Evolutionary conservation across 1,139 yeast species (phyloP).

Genomic region (Meyerozyma athensensis): DNA sequence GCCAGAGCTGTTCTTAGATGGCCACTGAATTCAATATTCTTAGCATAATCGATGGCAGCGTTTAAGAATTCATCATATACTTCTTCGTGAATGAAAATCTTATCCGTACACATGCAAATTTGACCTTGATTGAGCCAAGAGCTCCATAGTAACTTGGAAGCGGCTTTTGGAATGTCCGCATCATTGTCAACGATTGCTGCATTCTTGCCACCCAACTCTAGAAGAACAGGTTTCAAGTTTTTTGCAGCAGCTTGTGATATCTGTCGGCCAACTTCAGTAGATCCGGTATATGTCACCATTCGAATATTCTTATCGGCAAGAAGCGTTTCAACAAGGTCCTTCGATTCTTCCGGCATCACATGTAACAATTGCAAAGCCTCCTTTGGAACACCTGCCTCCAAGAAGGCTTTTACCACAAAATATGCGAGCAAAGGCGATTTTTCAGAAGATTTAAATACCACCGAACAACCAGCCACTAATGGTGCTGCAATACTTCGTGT

Average conservation of each 20-base stretch:
- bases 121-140: conserved; percentile 44
- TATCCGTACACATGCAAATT: conserved; percentile 44
- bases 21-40: conserved; percentile 10
- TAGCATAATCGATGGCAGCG: conserved; percentile 17
- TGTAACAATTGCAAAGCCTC: conserved; percentile 34
- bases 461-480: conserved; percentile 48
- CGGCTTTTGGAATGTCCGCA: conserved; percentile 29
- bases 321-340: conserved; percentile 20
- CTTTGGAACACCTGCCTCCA: conserved; percentile 37
- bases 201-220: conserved; percentile 46
- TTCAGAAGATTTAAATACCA: conserved; percentile 37
- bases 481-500: conserved; percentile 39
- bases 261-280: conserved; percentile 31
- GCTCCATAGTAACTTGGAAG: conserved; percentile 24
- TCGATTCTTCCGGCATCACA: conserved; percentile 22
- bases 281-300: conserved; percentile 43
- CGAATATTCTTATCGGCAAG: conserved; percentile 22
- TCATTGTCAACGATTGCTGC: conserved; percentile 28
- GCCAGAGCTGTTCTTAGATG: conserved; percentile 25
- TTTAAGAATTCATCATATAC: conserved; percentile 27
- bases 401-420: conserved; percentile 26
- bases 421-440: conserved; percentile 29
- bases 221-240: conserved; percentile 46
- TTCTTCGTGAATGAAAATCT: conserved; percentile 27
- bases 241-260: conserved; percentile 32